A percentile compares a stretch with the other conserved stretches of the same genome.
Evolutionary conservation across 371 early-diverging fungal species (phyloP).

Genomic region (Dichotomocladium elegans): DNA sequence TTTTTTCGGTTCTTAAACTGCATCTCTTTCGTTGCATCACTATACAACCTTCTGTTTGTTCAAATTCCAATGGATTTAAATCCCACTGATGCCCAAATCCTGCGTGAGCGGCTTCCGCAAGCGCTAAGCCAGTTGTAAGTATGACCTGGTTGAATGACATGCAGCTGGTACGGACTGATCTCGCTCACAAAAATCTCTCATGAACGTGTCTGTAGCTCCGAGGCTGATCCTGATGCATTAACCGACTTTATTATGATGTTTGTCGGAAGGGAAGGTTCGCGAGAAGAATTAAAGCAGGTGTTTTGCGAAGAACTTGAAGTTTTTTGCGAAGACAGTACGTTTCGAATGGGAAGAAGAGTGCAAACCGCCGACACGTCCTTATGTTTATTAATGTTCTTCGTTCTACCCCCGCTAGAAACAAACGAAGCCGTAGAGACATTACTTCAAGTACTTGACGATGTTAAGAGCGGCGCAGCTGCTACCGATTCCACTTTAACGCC

Average conservation of each 20-base stretch:
- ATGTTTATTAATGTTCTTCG: not conserved
- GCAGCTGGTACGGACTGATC: not conserved
- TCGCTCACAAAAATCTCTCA: not conserved
- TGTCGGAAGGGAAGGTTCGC: conserved; percentile 56
- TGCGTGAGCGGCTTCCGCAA: not conserved
- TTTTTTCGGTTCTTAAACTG: no score
- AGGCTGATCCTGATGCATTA: conserved; percentile 71
- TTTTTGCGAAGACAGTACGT: conserved; percentile 50
- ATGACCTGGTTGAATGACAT: not conserved
- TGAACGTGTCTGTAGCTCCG: conserved; percentile 48
- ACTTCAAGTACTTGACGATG: conserved; percentile 33
- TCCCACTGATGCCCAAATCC: not conserved
- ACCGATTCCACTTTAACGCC: not conserved
- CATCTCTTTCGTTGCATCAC: no score
- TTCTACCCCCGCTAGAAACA: conserved; percentile 46
- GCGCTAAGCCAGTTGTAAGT: not conserved
- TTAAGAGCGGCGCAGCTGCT: not conserved
- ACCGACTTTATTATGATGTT: conserved; percentile 76
- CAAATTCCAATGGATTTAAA: not conserved
- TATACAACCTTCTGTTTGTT: no score
- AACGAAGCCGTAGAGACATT: conserved; percentile 59
- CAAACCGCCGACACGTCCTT: not conserved
- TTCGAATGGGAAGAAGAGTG: not conserved
- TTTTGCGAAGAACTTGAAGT: conserved; percentile 37
- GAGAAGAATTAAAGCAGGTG: conserved; percentile 21